These are phyloP conservation scores for Priceomyces medius DNA, from an alignment of 805 yeast genomes.

Conservation along the genomic window DNA sequence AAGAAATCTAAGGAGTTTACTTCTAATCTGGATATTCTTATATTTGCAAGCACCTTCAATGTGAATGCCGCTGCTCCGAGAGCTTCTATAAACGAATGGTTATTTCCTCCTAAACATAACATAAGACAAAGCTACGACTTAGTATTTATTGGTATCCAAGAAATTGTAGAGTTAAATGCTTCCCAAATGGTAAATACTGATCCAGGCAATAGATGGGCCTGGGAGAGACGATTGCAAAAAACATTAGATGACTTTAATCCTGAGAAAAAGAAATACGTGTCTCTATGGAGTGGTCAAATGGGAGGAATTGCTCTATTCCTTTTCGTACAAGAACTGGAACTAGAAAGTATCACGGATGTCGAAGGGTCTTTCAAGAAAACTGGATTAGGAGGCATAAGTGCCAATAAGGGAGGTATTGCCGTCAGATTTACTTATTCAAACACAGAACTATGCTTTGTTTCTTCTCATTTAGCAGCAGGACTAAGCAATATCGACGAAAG, in stretches of 20 bases:
- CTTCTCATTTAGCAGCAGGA: conserved; percentile 94
- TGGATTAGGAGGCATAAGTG: conserved; percentile 89
- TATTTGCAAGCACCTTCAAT: conserved; percentile 54
- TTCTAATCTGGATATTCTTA: conserved; percentile 36
- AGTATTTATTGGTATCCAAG: conserved; percentile 84
- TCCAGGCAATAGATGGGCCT: conserved; percentile 52
- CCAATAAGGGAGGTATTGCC: conserved; percentile 77
- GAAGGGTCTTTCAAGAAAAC: conserved; percentile 82
- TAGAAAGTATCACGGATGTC: conserved; percentile 55
- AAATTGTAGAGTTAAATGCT: conserved; percentile 73
- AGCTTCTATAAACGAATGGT: conserved; percentile 43
- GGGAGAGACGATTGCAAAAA: conserved; percentile 64
- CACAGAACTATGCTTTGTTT: conserved; percentile 73
- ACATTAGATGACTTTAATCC: conserved; percentile 40
- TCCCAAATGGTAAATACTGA: conserved; percentile 83
- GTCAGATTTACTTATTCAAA: conserved; percentile 64
- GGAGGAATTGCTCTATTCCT: conserved; percentile 81
- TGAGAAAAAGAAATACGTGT: conserved; percentile 45
- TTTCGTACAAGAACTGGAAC: conserved; percentile 56
- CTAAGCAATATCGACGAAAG: conserved; percentile 76
- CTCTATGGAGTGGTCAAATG: conserved; percentile 73
- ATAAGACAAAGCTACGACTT: conserved; percentile 53
- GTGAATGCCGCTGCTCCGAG: conserved; percentile 50
- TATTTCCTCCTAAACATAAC: conserved; percentile 40
- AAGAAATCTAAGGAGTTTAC: conserved; percentile 41